Base-by-base conservation (phyloP, 257 asterid genomes). In the Solanum sitiens region DNA sequence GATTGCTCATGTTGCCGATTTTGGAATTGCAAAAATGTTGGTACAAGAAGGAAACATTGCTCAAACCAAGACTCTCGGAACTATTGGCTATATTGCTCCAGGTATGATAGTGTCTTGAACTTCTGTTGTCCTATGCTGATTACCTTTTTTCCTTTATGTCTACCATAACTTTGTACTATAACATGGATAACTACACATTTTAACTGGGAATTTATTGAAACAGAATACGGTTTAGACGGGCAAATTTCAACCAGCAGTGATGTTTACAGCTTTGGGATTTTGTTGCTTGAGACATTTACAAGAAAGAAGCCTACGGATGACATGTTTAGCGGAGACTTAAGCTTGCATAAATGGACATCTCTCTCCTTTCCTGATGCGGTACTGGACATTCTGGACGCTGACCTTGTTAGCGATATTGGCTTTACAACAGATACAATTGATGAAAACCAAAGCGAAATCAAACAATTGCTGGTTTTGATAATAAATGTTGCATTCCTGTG, bases 71-170 rank as follows among this genome's bases (percentile, higher is more conserved):
- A 90, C 92, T 44, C 72, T 92, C 83, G 94, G 93, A 75, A 92
- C 94, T 47, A 88, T 91, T 4, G 93, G 93, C 11, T 92, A 92
- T 45, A 87, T 91, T 70, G 93, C 94, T 86, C 94, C 93, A 91
- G 94, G 94, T 91, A 90, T 42, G 76, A 39, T 45, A 80, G 70
- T 45, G 35, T 45, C 23, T n/a, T 27, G 65, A 45, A 71, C 14
- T 86, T 74, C 9, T 32, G 59, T 11, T 86, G 37, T 13, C 70
- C 50, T 73, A 27, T 20, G 37, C 30, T 50, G 23, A 73, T 86
- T 42, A 27, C 42, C 42, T 27, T 86, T 50, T 33, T 39, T 72
- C 44, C 35, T 23, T 47, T 74, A 30, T 14, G 14, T 21, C 21
- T 56, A 75, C 40, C 73, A 40, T 50, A 44, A 7, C 86, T 47